Conservation (phyloP, 805 yeast species). For the Kodamaea kakaduensis region DNA sequence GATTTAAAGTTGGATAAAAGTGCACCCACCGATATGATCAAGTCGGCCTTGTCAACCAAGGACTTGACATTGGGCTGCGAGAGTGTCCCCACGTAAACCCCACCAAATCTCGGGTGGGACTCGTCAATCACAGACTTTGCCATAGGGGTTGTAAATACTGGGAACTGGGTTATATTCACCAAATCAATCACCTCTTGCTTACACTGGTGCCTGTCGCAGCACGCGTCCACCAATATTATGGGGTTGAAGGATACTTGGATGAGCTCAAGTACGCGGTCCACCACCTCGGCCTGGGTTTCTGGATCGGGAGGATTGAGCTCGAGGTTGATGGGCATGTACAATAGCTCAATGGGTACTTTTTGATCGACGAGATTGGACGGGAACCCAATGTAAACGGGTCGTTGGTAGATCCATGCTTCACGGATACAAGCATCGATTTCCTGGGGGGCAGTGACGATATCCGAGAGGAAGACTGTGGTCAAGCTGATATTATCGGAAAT, state of each 20-base stretch:
- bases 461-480: slow-evolving; percentile 13
- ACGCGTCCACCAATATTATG: slow-evolving; percentile 20
- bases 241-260: slow-evolving; percentile 16
- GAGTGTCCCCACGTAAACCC: slow-evolving; percentile 22
- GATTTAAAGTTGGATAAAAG: slow-evolving; percentile 23
- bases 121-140: slow-evolving; percentile 23
- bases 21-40: slow-evolving; percentile 22
- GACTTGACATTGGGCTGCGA: slow-evolving; percentile 21
- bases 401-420: slow-evolving; percentile 17
- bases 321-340: slow-evolving; percentile 14
- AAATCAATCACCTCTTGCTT: slow-evolving; percentile 16
- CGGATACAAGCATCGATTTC: slow-evolving; percentile 15
- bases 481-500: slow-evolving; percentile 13
- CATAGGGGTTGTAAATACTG: slow-evolving; percentile 22
- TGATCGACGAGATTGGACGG: slow-evolving; percentile 16
- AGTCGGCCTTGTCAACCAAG: slow-evolving; percentile 19
- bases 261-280: slow-evolving; percentile 9
- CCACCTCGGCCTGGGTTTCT: slow-evolving; percentile 13
- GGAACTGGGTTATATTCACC: slow-evolving; percentile 17
- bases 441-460: slow-evolving; percentile 11
- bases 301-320: slow-evolving; percentile 12
- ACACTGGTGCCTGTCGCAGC: slow-evolving; percentile 19
- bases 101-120: slow-evolving; percentile 17
- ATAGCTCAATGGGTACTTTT: slow-evolving; percentile 10
- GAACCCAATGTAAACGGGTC: slow-evolving; percentile 16